These are phyloP conservation scores for Thielaviopsis ethacetica DNA, from an alignment of 2,329 filamentous ascomycete species.

Conservation along the genomic window DNA sequence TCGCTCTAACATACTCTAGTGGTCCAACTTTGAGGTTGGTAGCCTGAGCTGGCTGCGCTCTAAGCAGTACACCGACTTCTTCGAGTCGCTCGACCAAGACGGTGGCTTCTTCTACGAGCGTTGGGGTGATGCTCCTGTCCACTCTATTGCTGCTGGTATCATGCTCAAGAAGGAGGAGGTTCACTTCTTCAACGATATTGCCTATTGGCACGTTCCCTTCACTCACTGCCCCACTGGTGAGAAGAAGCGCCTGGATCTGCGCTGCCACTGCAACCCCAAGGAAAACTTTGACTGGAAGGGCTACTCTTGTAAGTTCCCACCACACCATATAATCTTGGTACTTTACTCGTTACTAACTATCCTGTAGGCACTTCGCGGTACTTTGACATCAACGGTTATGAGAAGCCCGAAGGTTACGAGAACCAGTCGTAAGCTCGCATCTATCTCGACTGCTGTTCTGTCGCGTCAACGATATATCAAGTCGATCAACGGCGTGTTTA, in stretches of 20 bases:
- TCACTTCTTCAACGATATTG: conserved; percentile 98
- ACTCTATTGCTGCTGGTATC: conserved; percentile 85
- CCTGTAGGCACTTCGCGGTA: conserved; percentile 50
- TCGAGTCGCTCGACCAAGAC: conserved; percentile 70
- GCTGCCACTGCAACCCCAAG: conserved; percentile 86
- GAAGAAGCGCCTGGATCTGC: conserved; percentile 64
- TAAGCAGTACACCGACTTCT: conserved; percentile 78
- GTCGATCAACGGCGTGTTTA: not conserved
- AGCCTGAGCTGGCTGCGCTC: conserved; percentile 88
- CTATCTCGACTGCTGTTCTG: not conserved
- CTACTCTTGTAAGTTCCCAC: conserved; percentile 75
- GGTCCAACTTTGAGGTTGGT: conserved; percentile 98
- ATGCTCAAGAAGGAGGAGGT: conserved; percentile 85
- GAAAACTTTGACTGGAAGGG: conserved; percentile 99
- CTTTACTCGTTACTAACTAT: not conserved
- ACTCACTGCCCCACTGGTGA: conserved; percentile 93
- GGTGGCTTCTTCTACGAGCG: conserved; percentile 98
- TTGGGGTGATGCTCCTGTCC: conserved; percentile 94
- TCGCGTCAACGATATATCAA: not conserved
- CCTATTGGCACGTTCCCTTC: conserved; percentile 94
- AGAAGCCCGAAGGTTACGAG: conserved; percentile 77
- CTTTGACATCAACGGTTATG: conserved; percentile 65
- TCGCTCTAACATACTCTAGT: conserved; percentile 32
- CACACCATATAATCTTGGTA: conserved; percentile 12
- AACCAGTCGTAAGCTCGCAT: conserved; percentile 34